Percentiles rank a stretch among this genome's conserved stretches.
Conservation (phyloP, 371 early-diverging fungal genomes). For the Mortierella sp. region DNA sequence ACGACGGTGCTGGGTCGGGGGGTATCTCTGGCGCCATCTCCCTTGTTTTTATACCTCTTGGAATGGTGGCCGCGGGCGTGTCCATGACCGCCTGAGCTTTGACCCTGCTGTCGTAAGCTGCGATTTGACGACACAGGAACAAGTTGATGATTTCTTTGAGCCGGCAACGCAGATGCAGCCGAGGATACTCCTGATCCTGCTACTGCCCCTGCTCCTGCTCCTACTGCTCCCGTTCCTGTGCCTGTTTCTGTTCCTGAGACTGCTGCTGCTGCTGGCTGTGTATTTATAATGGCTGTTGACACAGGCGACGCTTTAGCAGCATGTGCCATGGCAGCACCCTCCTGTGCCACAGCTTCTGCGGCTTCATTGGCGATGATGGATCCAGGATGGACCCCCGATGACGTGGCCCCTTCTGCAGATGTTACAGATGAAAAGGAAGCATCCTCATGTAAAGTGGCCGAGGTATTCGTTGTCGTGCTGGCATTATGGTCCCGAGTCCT, state of each 20-base stretch:
- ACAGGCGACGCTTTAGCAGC: not conserved
- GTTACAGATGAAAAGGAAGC: constrained; percentile 38
- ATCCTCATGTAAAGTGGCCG: constrained; percentile 8
- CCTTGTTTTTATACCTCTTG: constrained; percentile 27
- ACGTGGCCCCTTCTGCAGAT: constrained; percentile 6
- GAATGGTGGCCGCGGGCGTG: no score
- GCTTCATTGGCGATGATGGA: not conserved
- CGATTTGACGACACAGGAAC: constrained; percentile 3
- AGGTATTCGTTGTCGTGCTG: constrained; percentile 2
- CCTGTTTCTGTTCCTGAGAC: constrained; percentile 2
- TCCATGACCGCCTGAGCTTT: constrained; percentile 7
- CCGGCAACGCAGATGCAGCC: no score
- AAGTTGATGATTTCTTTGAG: no score
- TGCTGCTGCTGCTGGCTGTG: not conserved
- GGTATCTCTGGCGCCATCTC: not conserved
- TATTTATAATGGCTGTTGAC: not conserved
- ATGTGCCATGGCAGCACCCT: not conserved
- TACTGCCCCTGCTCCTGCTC: no score
- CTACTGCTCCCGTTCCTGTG: no score
- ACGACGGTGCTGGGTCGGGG: constrained; percentile 38
- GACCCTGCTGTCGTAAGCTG: constrained; percentile 10
- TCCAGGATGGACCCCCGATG: not conserved
- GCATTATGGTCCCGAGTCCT: constrained; percentile 21
- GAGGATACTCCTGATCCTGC: no score
- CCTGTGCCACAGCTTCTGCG: constrained; percentile 6